Conservation (phyloP, 2,329 filamentous ascomycete species). For the Trichoderma endophyticum region DNA sequence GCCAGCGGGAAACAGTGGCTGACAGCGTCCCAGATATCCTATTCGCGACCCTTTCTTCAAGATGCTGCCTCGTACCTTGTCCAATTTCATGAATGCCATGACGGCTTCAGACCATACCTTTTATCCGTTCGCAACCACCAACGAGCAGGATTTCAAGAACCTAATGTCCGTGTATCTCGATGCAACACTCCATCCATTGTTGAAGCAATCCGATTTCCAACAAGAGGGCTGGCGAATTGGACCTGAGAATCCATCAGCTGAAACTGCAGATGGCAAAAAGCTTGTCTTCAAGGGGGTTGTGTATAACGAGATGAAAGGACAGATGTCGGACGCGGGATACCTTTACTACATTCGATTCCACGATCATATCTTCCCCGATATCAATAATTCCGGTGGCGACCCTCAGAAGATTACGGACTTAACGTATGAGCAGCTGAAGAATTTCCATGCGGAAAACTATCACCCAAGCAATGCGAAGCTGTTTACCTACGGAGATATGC, state of each 20-base stretch:
- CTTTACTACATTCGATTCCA: slow-evolving; percentile 94
- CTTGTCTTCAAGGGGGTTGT: slow-evolving; percentile 96
- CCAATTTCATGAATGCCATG: slow-evolving; percentile 99
- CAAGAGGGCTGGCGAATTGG: slow-evolving; percentile 98
- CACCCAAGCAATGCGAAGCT: slow-evolving; percentile 97
- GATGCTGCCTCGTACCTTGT: slow-evolving; percentile 97
- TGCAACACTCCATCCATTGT: slow-evolving; percentile 82
- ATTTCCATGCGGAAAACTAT: slow-evolving; percentile 90
- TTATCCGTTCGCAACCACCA: slow-evolving; percentile 97
- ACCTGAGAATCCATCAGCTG: slow-evolving; percentile 76
- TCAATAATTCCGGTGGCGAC: slow-evolving; percentile 96
- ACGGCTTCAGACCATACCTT: slow-evolving; percentile 95
- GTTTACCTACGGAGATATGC: slow-evolving; percentile 93
- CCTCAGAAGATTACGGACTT: slow-evolving; percentile 94
- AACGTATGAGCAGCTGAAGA: slow-evolving; percentile 82
- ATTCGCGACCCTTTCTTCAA: slow-evolving; percentile 99
- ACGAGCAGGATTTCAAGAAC: slow-evolving; percentile 91
- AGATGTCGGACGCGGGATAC: slow-evolving; percentile 96
- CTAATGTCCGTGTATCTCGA: slow-evolving; percentile 96
- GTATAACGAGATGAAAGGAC: slow-evolving; percentile 99
- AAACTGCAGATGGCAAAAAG: slow-evolving; percentile 56
- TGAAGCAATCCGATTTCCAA: slow-evolving; percentile 88
- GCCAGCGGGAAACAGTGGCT: slow-evolving; percentile 24
- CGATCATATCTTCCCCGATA: slow-evolving; percentile 87
- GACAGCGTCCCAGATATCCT: slow-evolving; percentile 66